Evolutionary conservation across 768 basidiomycete species (phyloP).

Genomic region (Boletus fagicola): DNA sequence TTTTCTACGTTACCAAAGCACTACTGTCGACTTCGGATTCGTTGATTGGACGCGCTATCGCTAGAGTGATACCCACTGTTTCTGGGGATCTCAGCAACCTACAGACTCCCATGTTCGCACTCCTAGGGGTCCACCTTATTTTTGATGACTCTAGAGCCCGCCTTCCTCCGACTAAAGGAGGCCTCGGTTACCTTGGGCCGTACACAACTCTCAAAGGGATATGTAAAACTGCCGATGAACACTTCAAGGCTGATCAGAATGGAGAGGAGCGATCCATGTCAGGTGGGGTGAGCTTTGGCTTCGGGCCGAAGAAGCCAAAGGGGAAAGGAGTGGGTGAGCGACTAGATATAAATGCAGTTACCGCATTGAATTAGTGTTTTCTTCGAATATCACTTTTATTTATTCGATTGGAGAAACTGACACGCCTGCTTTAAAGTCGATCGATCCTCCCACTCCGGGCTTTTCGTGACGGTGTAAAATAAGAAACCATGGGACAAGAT

Average conservation of each 20-base stretch:
- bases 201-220: constrained; percentile 60
- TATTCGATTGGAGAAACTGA: background rate
- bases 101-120: constrained; percentile 57
- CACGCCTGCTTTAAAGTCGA: background rate
- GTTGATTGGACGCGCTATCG: constrained; percentile 33
- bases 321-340: constrained; percentile 29
- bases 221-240: constrained; percentile 54
- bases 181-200: constrained; percentile 58
- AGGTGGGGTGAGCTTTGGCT: constrained; percentile 48
- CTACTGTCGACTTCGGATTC: constrained; percentile 35
- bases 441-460: background rate
- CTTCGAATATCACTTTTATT: background rate
- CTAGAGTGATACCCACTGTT: constrained; percentile 43
- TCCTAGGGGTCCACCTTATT: constrained; percentile 54
- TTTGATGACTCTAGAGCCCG: constrained; percentile 68
- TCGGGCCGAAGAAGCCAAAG: constrained; percentile 29
- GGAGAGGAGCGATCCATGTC: constrained; percentile 40
- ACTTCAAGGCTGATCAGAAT: constrained; percentile 37
- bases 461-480: background rate
- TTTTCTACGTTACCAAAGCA: constrained; percentile 48
- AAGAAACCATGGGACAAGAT: background rate
- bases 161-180: constrained; percentile 51
- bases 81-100: constrained; percentile 51
- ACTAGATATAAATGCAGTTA: constrained; percentile 16
- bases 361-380: constrained; percentile 19